Evolutionary conservation across 192 early-diverging fungal species (phyloP), one percentile per base, ranked within the genome.

Genomic region (Entomortierella parvispora): DNA sequence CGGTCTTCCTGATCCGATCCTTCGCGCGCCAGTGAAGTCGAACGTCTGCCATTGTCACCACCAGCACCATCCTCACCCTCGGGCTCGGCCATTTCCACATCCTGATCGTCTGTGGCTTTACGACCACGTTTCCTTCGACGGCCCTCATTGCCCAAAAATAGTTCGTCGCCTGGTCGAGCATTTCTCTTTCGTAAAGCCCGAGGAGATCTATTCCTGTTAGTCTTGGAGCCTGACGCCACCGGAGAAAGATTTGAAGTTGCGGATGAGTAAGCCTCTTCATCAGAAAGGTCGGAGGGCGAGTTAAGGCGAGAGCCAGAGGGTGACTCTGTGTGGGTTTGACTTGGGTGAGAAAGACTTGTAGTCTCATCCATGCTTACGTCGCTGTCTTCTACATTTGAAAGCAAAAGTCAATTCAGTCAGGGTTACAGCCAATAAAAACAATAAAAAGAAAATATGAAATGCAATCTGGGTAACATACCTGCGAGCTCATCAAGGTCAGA

Each of bases 261-360:
- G 7, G 68, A 72, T 15, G 80, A 71, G 34, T 60, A 69, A 31
- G 28, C 57, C 15, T 81, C 76, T 11, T 58, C 42, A 37, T 84
- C 82, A 0, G 82, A 84, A 6, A 72, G 9, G n/a, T 60, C 57
- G 2, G 74, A 68, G 15, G 74, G 66, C 11, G 52, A 33, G 29
- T 47, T 52, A 1, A n/a, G 49, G 8, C 56, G 65, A 1, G 59
- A 67, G 10, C 55, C 61, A 1, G n/a, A 10, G 14, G 74, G 59
- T 14, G 71, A 76, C 0, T 63, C 51, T 26, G 51, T 65, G 6
- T 34, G 62, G 23, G 47, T 52, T 9, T 42, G 22, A 28, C 65
- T 77, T 26, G 56, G 59, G 28, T 52, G 52, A 14, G 74, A 56
- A 14, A 68, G n/a, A 40, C 74, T 77, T 59, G 68, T 68, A 14